Base-by-base conservation (phyloP, 257 asterid genomes). In the Capsicum baccatum region DNA sequence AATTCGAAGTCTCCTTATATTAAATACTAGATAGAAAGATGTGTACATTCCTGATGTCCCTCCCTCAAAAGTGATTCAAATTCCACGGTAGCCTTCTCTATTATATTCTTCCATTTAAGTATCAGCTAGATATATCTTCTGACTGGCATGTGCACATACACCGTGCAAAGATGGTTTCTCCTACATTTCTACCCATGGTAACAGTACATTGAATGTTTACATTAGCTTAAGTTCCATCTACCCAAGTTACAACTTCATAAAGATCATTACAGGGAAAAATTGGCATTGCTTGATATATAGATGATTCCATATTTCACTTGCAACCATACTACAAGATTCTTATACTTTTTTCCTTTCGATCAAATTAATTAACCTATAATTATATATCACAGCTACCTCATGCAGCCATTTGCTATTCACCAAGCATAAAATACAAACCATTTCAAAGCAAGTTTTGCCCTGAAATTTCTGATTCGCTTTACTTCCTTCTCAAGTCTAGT, bases 381-480 rank as follows among this genome's bases (percentile, higher is more conserved):
- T 44, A 58, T 17, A 71, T 9, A 5, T 71, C 57, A 47, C n/a
- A 44, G 37, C 81, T 26, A 78, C 81, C 63, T 54, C 15, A 52
- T 76, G 44, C 64, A 54, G 14, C 48, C 48, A 76, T 54, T 74
- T 76, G 81, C 48, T 10, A 26, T 35, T 74, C 64, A 52, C 9
- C 2, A 16, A 78, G 48, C 26, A 78, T 54, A 76, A 76, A 26
- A 3, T 8, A 44, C 48, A 78, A 50, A 78, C 64, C 64, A 54
- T 6, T 48, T 54, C 15, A 14, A 21, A 54, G 50, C 64, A 78
- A 78, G 50, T 52, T 52, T 26, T 78, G 54, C 81, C 26, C 48
- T 8, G 64, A 13, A 78, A 35, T 76, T 76, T 55, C 21, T 76
- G 26, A 76, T 76, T 52, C 63, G 26, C 47, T 78, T 74, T 78